Conservation (phyloP, 2,329 filamentous ascomycete genomes). For the Atkinsonella texensis region DNA sequence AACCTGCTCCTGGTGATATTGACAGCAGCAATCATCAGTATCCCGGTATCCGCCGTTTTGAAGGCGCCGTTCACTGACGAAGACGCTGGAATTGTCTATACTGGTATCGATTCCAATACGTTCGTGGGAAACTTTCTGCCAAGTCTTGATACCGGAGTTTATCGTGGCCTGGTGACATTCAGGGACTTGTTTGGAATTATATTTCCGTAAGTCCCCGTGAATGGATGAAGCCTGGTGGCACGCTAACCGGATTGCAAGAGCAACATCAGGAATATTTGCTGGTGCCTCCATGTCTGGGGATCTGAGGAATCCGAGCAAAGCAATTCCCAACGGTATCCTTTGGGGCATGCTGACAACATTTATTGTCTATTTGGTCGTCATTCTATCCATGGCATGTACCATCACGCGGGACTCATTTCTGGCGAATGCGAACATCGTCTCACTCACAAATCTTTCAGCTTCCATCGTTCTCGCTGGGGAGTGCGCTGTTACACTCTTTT, state of each 20-base stretch:
- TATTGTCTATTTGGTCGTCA: conserved; percentile 61
- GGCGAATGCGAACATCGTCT: conserved; percentile 65
- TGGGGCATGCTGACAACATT: conserved; percentile 69
- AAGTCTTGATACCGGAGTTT: conserved; percentile 49
- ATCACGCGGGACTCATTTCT: conserved; percentile 65
- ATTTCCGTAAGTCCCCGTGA: conserved; percentile 42
- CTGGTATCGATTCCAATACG: conserved; percentile 60
- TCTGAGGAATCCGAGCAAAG: conserved; percentile 67
- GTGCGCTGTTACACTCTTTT: conserved; percentile 74
- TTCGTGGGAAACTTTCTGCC: conserved; percentile 65
- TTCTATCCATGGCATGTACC: conserved; percentile 65
- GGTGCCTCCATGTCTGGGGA: conserved; percentile 89
- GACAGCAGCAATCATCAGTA: conserved; percentile 63
- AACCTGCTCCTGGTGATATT: conserved; percentile 64
- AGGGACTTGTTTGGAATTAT: conserved; percentile 77
- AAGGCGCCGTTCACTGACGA: conserved; percentile 54
- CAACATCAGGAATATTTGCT: conserved; percentile 46
- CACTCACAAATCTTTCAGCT: conserved; percentile 66
- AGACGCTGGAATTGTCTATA: conserved; percentile 58
- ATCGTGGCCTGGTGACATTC: conserved; percentile 55
- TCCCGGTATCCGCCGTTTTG: conserved; percentile 65
- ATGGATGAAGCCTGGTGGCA: conserved; percentile 13
- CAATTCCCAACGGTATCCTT: conserved; percentile 75
- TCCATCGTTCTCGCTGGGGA: conserved; percentile 68
- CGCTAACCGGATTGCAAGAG: conserved; percentile 15